Evolutionary conservation across 1,284 basidiomycete genomes (phyloP), one percentile per base, ranked within the genome.

Genomic region (Microbotryum violaceum): DNA sequence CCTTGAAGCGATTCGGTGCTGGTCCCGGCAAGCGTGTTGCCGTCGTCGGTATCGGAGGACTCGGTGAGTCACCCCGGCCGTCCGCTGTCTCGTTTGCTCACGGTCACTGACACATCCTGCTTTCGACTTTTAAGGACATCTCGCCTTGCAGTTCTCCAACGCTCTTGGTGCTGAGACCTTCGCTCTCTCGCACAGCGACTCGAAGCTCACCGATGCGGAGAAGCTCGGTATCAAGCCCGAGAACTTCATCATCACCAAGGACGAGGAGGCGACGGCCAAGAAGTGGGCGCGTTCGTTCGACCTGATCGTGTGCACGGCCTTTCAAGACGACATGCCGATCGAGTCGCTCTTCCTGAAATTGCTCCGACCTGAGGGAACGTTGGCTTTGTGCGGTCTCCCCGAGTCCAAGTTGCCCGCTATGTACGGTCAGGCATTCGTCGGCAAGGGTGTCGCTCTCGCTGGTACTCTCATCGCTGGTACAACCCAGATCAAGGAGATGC

Each of bases 111-210:
- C 23, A 16, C 44, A 31, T 5, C 16, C 5, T 16, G 29, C 31
- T 12, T 8, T 27, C 3, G 21, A 31, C 5, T 23, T 29, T 45
- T 4, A 23, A 31, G 45, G 49, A 5, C 57, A 57, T 44, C 49
- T 56, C 49, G 53, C 46, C 14, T 42, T 58, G 12, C 60, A 68
- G 51, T 48, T 68, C 50, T 59, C 66, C 7, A 65, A 62, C 42
- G 74, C 75, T 7, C 66, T 77, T 59, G 75, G 76, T n/a, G 76
- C 76, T 31, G 74, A 77, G 45, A 73, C 75, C 29, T 74, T 73
- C 45, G 76, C 74, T 50, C 76, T 81, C 71, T 77, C 75, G n/a
- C 79, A 73, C 75, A 76, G 65, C 27, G 72, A 69, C 65, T 74
- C 64, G 57, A 78, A 75, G 72, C 71, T 73, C 57, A 74, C 71